Base-by-base conservation (phyloP, 176 grass and related monocot genomes). In the Hordeum marinum region DNA sequence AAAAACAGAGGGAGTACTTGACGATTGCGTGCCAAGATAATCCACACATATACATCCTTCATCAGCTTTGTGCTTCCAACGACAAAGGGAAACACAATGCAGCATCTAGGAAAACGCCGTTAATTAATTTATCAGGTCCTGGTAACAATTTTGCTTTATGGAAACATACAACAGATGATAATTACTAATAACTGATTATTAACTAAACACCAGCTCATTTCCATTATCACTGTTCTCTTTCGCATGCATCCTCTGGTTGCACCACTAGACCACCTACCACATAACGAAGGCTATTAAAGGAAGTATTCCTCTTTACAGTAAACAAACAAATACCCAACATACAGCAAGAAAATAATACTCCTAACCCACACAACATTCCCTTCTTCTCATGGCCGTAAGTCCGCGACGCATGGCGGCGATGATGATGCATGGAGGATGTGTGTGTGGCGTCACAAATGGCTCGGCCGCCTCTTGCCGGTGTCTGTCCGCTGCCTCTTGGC, bases 401-500 rank as follows among this genome's bases (percentile, higher is more conserved):
- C 57, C 63, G 35, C 17, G 17, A 60, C 12, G 52, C 2, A 24
- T 18, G 15, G 48, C 48, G 48, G 48, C 48, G 15, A 18, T 52
- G 15, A 52, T 50, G 46, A 50, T 17, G 46, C 46, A 50, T 34
- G 41, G n/a, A 74, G 84, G 79, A 86, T 82, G 63, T 80, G 84
- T 0, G 1, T 2, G 48, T 3, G 15, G 48, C 84, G 79, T 99
- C 93, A 99, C 82, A 91, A 50, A 45, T 94, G 97, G 80, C 97
- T 99, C 1, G 94, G 90, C 86, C 97, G 75, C 82, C 97, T 94
- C 73, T 94, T 99, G 55, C 97, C 88, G 3, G 58, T 91, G 76
- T 99, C 97, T 5, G 97, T 96, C 80, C 97, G 91, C 86, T 41
- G 81, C 84, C 86, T 91, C 88, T 96, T 96, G 72, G 84, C 92